phyloP scores from a whole-genome alignment of 805 yeast species.

The Pichia sporocuriosa region DNA sequence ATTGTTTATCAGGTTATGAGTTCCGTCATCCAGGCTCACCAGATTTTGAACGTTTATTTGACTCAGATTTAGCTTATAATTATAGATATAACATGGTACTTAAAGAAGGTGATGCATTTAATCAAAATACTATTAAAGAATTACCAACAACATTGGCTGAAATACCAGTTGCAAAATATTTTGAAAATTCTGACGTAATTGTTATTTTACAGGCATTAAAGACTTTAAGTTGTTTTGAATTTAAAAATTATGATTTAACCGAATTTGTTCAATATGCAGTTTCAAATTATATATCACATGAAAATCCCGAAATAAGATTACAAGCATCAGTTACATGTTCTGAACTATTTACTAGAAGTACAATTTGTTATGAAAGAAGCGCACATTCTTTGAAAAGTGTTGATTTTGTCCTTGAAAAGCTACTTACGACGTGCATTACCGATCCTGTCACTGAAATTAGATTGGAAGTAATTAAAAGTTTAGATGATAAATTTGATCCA shows the following conservation, averaged over 20 bases:
- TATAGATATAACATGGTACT: slow-evolving; percentile 69
- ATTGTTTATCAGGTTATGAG: slow-evolving; percentile 71
- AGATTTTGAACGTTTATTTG: slow-evolving; percentile 51
- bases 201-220: slow-evolving; percentile 72
- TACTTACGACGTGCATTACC: slow-evolving; percentile 76
- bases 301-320: slow-evolving; percentile 69
- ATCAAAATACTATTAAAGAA: slow-evolving; percentile 14
- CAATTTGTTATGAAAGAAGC: slow-evolving; percentile 79
- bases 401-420: slow-evolving; percentile 73
- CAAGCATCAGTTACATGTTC: slow-evolving; percentile 83
- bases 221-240: slow-evolving; percentile 69
- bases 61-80: slow-evolving; percentile 60
- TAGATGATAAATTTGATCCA: slow-evolving; percentile 76
- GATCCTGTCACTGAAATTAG: slow-evolving; percentile 86
- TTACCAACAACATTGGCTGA: slow-evolving; percentile 16
- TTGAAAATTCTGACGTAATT: slow-evolving; percentile 27
- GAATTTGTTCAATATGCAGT: slow-evolving; percentile 86
- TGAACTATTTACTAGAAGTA: slow-evolving; percentile 65
- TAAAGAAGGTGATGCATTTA: slow-evolving; percentile 50
- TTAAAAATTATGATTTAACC: slow-evolving; percentile 67
- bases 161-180: slow-evolving; percentile 18
- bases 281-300: slow-evolving; percentile 77
- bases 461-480: slow-evolving; percentile 63
- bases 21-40: slow-evolving; percentile 87
- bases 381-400: slow-evolving; percentile 76